Evolutionary conservation across 345 rosid genomes (phyloP), one percentile per base, ranked within the genome.

Genomic region (Orychophragmus violaceus): DNA sequence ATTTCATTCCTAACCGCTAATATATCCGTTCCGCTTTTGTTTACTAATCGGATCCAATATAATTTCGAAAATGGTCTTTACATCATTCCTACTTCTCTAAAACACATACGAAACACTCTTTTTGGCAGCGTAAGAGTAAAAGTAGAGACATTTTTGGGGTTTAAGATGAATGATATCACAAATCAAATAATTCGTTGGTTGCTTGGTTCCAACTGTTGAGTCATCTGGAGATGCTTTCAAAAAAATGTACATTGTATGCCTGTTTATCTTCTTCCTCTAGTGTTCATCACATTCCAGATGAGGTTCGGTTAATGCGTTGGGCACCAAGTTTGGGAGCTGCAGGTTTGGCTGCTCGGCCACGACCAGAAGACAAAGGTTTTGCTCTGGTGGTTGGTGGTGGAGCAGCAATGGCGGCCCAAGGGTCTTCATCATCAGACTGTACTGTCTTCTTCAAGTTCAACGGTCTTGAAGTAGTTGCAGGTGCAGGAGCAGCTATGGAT

Each of bases 401-500:
- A 76, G 99, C 97, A 44, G 99, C 99, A 39, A 90, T 88, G 41
- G 97, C 83, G 30, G 96, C 89, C 97, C 97, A 94, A 2, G 96
- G 96, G 53, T 94, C 98, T 55, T 89, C 87, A 41, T 87, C 91
- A 22, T 85, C 85, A 41, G 76, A 59, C 22, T 79, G 28, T 35
- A 76, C 75, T 33, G 88, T 62, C 51, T 63, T 69, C 74, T 83
- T 94, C 36, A 76, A 75, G 71, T 78, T 90, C 81, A 88, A 76
- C 27, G 96, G 83, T 74, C 78, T 88, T 22, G 90, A 87, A 25
- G 79, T 18, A 6, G 87, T 79, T 71, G 77, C 85, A 21, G 99
- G 97, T 13, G 82, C 76, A 62, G 97, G 84, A 13, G 96, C 95
- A 42, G 99, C 97, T 48, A 94, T 84, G 28, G 99, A 82, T 59